Conservation (phyloP, 768 basidiomycete genomes). For the Termitomyces sp. region DNA sequence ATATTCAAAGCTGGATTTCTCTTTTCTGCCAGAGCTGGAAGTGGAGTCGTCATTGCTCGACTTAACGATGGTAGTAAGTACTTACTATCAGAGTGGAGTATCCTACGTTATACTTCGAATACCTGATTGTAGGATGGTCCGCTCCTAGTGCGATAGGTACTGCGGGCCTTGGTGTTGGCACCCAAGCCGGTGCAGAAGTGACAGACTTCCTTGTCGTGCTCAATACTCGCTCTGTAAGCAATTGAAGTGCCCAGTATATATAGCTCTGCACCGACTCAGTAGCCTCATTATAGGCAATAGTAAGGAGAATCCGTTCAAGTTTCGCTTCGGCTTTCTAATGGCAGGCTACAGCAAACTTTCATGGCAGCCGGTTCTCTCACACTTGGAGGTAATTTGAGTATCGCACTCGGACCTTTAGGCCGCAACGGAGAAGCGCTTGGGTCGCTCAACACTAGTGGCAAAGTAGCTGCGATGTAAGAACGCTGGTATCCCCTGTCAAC, state of each 20-base stretch:
- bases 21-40: constrained; percentile 79
- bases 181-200: constrained; percentile 79
- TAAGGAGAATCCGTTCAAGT: constrained; percentile 29
- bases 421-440: constrained; percentile 93
- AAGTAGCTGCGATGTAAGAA: constrained; percentile 82
- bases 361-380: constrained; percentile 93
- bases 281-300: constrained; percentile 45
- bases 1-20: constrained; percentile 72
- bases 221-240: constrained; percentile 69
- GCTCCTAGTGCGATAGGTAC: constrained; percentile 94
- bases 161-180: constrained; percentile 85
- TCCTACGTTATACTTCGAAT: not conserved
- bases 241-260: constrained; percentile 1
- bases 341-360: constrained; percentile 58
- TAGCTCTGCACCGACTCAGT: not conserved
- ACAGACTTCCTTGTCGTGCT: constrained; percentile 90
- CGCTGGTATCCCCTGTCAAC: not conserved
- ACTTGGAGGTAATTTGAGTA: constrained; percentile 85
- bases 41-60: constrained; percentile 84
- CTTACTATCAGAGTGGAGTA: not conserved
- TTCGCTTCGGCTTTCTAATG: not conserved
- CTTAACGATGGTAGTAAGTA: constrained; percentile 74
- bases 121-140: constrained; percentile 64
- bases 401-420: constrained; percentile 88
- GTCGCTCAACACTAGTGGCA: constrained; percentile 76